Evolutionary conservation across 176 grass and related monocot species (phyloP), one percentile per base, ranked within the genome.

Genomic region (Alloteropsis semialata): DNA sequence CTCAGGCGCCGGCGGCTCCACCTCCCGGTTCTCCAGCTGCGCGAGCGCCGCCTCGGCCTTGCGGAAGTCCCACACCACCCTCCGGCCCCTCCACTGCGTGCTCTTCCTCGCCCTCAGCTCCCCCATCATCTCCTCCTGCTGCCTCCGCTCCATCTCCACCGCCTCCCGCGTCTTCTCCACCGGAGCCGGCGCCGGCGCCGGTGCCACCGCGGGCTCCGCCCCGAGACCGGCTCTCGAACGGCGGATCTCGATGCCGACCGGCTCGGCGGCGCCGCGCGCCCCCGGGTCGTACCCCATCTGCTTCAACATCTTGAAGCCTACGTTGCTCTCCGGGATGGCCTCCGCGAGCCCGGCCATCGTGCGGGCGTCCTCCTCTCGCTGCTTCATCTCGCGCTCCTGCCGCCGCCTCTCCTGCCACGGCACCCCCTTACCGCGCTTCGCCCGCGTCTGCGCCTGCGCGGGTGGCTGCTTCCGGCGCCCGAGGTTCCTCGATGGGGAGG

Each of bases 221-320:
- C 93, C 89, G 49, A 99, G 62, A 1, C 91, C 93, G 13, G 91
- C 91, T 51, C 89, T 81, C 6, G 91, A 93, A 42, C 91, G 87
- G 48, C 89, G 89, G 77, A 93, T 96, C 84, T 91, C 89, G 75
- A 99, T 84, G 22, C 87, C 89, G 19, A 95, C 91, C 41, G 91
- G 91, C 43, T 98, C 85, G 4, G 82, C 65, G 56, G 36, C 78
- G 34, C 29, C 80, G 58, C 86, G 78, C 29, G 71, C 65, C n/a
- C 61, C 84, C 21, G 58, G 90, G 63, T 73, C 83, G 76, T 93
- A 98, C 53, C 93, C 96, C 93, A 98, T 98, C 89, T 79, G 85
- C 78, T 56, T 92, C 69, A 98, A 43, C 76, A 98, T 79, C 91
- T 74, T 93, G 79, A 98, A 98, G n/a, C 96, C 91, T 17, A 99